Conservation (phyloP, 2,329 filamentous ascomycete genomes). For the Byssothecium circinans region DNA sequence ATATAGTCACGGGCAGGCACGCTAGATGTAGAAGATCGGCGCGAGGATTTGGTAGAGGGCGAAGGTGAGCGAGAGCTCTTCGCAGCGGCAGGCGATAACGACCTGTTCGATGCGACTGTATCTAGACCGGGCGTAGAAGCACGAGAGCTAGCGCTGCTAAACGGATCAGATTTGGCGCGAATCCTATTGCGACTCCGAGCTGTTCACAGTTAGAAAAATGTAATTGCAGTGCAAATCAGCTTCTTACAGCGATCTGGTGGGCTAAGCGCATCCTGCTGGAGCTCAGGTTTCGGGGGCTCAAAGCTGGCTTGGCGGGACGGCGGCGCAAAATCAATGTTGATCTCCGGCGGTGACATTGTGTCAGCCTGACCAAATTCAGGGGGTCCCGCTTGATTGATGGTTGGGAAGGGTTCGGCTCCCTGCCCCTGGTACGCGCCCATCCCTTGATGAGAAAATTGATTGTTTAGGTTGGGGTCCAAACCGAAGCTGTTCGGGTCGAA, state of each 20-base stretch:
- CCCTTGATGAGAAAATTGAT: conserved; percentile 51
- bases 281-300: conserved; percentile 65
- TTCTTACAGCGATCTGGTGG: conserved; percentile 70
- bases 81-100: conserved; percentile 48
- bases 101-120: conserved; percentile 35
- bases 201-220: conserved; percentile 32
- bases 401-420: conserved; percentile 52
- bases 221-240: conserved; percentile 7
- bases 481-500: conserved; percentile 53
- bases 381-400: conserved; percentile 50
- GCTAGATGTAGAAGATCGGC: conserved; percentile 55
- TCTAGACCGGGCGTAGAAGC: conserved; percentile 45
- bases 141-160: conserved; percentile 52
- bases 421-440: conserved; percentile 56
- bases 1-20: conserved; percentile 71
- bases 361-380: conserved; percentile 68
- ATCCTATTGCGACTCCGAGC: conserved; percentile 59
- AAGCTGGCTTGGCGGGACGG: conserved; percentile 67
- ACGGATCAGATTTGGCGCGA: conserved; percentile 63
- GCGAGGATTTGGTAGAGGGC: conserved; percentile 50
- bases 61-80: conserved; percentile 51
- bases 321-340: conserved; percentile 91
- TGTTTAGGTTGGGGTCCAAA: conserved; percentile 50
- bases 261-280: conserved; percentile 73
- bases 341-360: conserved; percentile 87